Base-by-base conservation (phyloP, 495 filamentous ascomycete genomes). In the Aspergillus sclerotioniger region DNA sequence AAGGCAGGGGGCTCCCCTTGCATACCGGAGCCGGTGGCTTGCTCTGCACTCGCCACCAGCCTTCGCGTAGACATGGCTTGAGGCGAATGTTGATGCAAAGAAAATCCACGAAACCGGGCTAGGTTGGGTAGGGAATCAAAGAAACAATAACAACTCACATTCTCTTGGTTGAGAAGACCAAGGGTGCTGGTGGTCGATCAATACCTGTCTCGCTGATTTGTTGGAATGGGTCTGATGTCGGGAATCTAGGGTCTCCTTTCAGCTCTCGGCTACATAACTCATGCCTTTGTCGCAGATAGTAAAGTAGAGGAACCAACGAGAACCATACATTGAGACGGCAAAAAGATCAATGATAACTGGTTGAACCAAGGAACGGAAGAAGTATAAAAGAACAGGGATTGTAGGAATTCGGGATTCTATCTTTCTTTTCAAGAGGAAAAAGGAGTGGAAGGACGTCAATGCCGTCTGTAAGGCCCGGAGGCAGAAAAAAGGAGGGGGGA, bases 1-100 rank as follows among this genome's bases (percentile, higher is more conserved):
- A 47, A 60, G 54, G 59, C 57, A 61, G 56, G 59, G 55, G 63
- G 25, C 16, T 10, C 32, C 47, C 62, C 63, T 65, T 65, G 63
- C 63, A 52, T 55, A 13, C 29, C 45, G 33, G 50, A 50, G 54
- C 53, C 28, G 29, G 28, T 16, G 31, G 28, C 8, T 15, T 31
- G 35, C 44, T 54, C 33, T 39, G 45, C 7, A 33, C 15, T 28
- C 29, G 47, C 53, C 56, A 58, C 57, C 53, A 48, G 53, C 37
- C 17, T 43, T 32, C 29, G 17, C 21, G n/a, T 33, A 12, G 21
- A 41, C 12, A 41, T 15, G 13, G n/a, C 37, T 41, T n/a, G 3
- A n/a, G 15, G 25, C 15, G 32, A 19, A 45, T 25, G 7, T 10
- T 9, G 33, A 50, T 44, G 5, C 10, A n/a, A n/a, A n/a, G 13